Evolutionary conservation across 371 early-diverging fungal genomes (phyloP), one percentile per base, ranked within the genome.

Genomic region (Encephalitozoon intestinalis): DNA sequence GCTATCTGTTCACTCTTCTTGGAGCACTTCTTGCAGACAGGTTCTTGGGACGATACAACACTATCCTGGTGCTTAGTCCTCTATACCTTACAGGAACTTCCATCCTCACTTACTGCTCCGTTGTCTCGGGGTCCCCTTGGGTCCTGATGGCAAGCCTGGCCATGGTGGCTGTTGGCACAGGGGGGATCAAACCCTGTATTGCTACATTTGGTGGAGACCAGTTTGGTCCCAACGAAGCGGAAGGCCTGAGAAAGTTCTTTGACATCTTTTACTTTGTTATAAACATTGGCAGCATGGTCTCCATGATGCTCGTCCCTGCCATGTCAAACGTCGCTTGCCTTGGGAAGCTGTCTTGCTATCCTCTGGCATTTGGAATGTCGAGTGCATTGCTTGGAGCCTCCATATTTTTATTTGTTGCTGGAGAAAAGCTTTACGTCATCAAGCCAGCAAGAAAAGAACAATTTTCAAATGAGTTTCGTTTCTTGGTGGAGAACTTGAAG

Each of bases 131-230:
- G 73, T 88, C 88, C 26, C 82, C 89, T 51, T 87, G 90, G 1
- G 88, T 90, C 8, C 88, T 89, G 58, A 79, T 89, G 31, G 81
- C 90, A 18, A 82, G 90, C 12, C 78, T 89, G 49, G 21, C 89
- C 66, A 83, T 92, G 65, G 89, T 92, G 58, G 89, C 91, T 40
- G 83, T 90, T 54, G 91, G 92, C 70, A 91, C 92, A 3, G 93
- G 93, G 49, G 91, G 92, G 67, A 92, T 93, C 82, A 92, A 92
- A 82, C 86, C 90, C 46, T 88, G 88, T 80, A 88, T 90, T 53
- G 87, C 89, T 25, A 73, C 90, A 4, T 87, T 90, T 73, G 88
- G 88, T 11, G 91, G 90, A 26, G 90, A 90, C 75, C 90, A 90
- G 83, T 79, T 87, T 67, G 83, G 86, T 18, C 52, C 54, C 6